These are phyloP conservation scores for Skeletonema tropicum DNA, from an alignment of 108 stramenopile species.

Conservation along the genomic window DNA sequence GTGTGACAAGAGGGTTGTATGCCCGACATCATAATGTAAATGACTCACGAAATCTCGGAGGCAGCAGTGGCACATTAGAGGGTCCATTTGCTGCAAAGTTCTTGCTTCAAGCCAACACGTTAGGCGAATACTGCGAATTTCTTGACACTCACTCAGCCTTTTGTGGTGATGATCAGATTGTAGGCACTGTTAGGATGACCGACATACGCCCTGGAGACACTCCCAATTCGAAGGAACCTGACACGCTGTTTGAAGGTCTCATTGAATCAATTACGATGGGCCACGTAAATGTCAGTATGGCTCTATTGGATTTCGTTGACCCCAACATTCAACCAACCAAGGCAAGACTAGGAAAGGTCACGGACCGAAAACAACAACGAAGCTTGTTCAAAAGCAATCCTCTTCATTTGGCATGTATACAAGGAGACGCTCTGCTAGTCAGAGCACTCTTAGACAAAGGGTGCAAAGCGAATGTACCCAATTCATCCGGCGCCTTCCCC, in stretches of 20 bases:
- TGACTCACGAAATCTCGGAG: conserved; percentile 75
- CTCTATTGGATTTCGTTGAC: conserved; percentile 63
- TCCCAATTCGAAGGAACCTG: conserved; percentile 4
- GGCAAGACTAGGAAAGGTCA: conserved; percentile 47
- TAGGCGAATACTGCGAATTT: conserved; percentile 80
- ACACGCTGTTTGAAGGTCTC: conserved; percentile 61
- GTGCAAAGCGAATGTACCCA: conserved; percentile 68
- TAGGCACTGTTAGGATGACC: background rate
- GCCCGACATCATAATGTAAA: conserved; percentile 65
- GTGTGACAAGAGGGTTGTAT: conserved; percentile 72
- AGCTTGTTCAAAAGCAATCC: conserved; percentile 63
- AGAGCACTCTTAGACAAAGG: conserved; percentile 51
- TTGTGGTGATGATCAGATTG: background rate
- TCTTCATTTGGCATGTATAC: conserved; percentile 73
- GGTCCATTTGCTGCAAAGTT: conserved; percentile 65
- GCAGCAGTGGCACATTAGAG: conserved; percentile 61
- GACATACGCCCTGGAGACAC: background rate
- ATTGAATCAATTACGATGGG: conserved; percentile 63
- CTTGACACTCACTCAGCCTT: conserved; percentile 50
- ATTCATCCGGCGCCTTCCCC: conserved; percentile 74
- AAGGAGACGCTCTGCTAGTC: conserved; percentile 59
- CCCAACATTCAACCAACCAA: conserved; percentile 57
- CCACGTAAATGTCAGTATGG: conserved; percentile 52
- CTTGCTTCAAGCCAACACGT: conserved; percentile 55
- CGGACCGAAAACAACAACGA: conserved; percentile 35